Percentiles rank a stretch among this genome's conserved stretches.
phyloP scores from a whole-genome alignment of 768 basidiomycete species.

The Boletus sensibilis region DNA sequence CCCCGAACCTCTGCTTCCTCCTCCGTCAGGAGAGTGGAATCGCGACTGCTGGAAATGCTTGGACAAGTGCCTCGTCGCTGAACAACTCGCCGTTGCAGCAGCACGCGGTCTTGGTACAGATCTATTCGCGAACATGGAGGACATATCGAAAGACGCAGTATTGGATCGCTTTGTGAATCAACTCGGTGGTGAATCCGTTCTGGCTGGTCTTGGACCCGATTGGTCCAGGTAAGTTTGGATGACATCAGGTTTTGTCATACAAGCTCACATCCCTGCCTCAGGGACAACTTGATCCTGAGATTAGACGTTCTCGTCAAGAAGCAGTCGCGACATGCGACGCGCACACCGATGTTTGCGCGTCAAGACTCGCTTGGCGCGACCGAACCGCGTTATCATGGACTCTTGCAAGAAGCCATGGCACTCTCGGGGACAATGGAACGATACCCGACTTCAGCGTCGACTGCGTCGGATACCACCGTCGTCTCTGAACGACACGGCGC shows the following conservation, averaged over 20 bases:
- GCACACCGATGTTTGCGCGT: neutral
- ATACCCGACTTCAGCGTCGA: slow-evolving; percentile 13
- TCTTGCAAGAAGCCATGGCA: slow-evolving; percentile 33
- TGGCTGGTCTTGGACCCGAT: slow-evolving; percentile 42
- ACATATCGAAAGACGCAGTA: slow-evolving; percentile 55
- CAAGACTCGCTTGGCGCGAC: slow-evolving; percentile 27
- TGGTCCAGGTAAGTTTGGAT: slow-evolving; percentile 56
- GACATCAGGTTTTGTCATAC: neutral
- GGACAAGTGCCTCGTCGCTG: slow-evolving; percentile 76
- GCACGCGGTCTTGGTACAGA: slow-evolving; percentile 28
- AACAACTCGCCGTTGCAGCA: slow-evolving; percentile 51
- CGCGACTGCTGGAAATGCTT: slow-evolving; percentile 79
- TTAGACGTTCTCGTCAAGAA: slow-evolving; percentile 32
- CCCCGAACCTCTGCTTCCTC: slow-evolving; percentile 1
- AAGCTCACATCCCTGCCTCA: slow-evolving; percentile 4
- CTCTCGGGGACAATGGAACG: slow-evolving; percentile 21
- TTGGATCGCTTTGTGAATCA: slow-evolving; percentile 54
- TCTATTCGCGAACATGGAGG: slow-evolving; percentile 50
- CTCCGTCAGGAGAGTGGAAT: slow-evolving; percentile 48
- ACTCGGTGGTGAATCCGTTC: slow-evolving; percentile 45
- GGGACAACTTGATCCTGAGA: slow-evolving; percentile 29
- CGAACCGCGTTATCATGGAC: slow-evolving; percentile 56
- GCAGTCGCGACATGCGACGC: slow-evolving; percentile 15
- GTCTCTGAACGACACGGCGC: slow-evolving; percentile 42
- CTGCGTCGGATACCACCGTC: slow-evolving; percentile 28